These are phyloP conservation scores for Nicotiana knightiana DNA, from an alignment of 257 asterid species.

Conservation along the genomic window DNA sequence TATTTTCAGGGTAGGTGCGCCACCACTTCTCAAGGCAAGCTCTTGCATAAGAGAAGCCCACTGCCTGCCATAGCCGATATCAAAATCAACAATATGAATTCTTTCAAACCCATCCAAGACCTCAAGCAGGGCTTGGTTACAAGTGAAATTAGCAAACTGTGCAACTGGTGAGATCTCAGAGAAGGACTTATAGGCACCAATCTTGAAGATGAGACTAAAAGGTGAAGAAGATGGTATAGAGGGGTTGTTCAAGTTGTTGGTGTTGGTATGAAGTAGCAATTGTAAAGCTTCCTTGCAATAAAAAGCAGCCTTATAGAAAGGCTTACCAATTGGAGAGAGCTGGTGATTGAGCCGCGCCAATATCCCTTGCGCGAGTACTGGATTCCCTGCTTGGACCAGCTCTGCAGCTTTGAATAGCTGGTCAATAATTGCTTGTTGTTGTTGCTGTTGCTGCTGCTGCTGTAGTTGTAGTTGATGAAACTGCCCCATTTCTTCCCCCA, in stretches of 20 bases:
- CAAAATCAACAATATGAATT: constrained; percentile 81
- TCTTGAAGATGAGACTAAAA: constrained; percentile 63
- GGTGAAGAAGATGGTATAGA: constrained; percentile 36
- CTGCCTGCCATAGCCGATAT: constrained; percentile 86
- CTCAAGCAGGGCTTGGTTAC: constrained; percentile 92
- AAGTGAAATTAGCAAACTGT: constrained; percentile 77
- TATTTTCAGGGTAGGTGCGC: constrained; percentile 56
- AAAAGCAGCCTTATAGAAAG: constrained; percentile 86
- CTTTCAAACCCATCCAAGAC: constrained; percentile 59
- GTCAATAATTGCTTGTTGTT: constrained; percentile 63
- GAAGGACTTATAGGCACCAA: constrained; percentile 81
- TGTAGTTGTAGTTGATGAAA: constrained; percentile 18
- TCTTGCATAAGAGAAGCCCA: constrained; percentile 99
- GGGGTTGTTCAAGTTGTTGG: constrained; percentile 19
- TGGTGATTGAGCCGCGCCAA: constrained; percentile 99
- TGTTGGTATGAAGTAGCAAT: constrained; percentile 40
- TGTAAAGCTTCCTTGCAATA: constrained; percentile 83
- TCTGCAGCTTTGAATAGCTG: constrained; percentile 84
- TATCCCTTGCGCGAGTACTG: constrained; percentile 96
- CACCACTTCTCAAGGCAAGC: constrained; percentile 59
- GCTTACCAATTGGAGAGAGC: constrained; percentile 92
- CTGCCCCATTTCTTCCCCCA: constrained; percentile 49
- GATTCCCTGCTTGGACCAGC: constrained; percentile 75
- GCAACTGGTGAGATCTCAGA: constrained; percentile 88
- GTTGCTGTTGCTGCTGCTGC: constrained; percentile 44